Evolutionary conservation across 106 monocot genomes (phyloP).

Genomic region (Apostasia shenzhenica): DNA sequence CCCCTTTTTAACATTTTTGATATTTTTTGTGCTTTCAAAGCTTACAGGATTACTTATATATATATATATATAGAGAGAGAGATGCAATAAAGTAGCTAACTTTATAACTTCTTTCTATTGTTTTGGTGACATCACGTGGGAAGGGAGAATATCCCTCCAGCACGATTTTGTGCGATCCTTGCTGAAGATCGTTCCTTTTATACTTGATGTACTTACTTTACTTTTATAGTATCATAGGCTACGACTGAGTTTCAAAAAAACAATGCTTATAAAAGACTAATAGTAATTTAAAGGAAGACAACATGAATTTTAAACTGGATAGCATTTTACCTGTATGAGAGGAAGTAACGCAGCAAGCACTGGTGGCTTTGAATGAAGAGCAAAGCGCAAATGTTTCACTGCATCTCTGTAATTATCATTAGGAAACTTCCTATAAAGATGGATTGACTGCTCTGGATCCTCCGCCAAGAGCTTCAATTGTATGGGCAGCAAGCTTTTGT

Average conservation of each 20-base stretch:
- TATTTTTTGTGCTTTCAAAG: too few species aligned
- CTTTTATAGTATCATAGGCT: neutral
- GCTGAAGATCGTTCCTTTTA: too few species aligned
- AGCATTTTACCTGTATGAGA: conserved; percentile 48
- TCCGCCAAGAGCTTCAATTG: conserved; percentile 21
- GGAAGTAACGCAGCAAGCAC: conserved; percentile 54
- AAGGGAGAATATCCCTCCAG: too few species aligned
- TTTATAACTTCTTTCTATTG: too few species aligned
- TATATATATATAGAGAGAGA: too few species aligned
- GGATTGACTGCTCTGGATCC: conserved; percentile 21
- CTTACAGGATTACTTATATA: too few species aligned
- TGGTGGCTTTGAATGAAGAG: conserved; percentile 63
- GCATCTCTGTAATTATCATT: conserved; percentile 46
- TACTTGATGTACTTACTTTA: too few species aligned
- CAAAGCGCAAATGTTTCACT: conserved; percentile 48
- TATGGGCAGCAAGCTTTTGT: conserved; percentile 48
- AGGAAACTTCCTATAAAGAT: conserved; percentile 24
- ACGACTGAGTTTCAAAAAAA: neutral
- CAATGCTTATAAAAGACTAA: neutral
- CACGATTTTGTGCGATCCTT: too few species aligned
- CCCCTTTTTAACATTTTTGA: too few species aligned
- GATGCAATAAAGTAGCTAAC: too few species aligned
- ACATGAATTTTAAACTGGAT: neutral
- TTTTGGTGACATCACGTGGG: too few species aligned
- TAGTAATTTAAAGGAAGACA: neutral